A percentile compares a stretch with the other conserved stretches of the same genome.
phyloP scores from a whole-genome alignment of 2,329 filamentous ascomycete species.

The Penicillium thymicola region DNA sequence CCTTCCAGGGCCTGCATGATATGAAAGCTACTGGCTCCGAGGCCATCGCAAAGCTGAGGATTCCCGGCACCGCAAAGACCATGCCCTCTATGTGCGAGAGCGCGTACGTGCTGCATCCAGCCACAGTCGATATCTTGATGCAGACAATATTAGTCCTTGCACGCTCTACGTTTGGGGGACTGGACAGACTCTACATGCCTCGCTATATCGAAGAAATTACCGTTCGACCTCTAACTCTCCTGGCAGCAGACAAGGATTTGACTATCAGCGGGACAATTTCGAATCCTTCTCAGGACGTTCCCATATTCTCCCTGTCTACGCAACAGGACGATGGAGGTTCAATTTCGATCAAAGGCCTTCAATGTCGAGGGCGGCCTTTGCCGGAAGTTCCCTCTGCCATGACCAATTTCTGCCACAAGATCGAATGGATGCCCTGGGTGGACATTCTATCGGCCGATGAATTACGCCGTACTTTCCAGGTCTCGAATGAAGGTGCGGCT shows the following conservation, averaged over 20 bases:
- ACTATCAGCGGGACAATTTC: not conserved
- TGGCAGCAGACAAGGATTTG: not conserved
- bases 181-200: not conserved
- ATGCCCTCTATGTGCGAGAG: not conserved
- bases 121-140: not conserved
- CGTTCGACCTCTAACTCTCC: not conserved
- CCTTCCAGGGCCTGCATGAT: not conserved
- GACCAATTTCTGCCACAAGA: not conserved
- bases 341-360: not conserved
- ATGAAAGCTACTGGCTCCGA: not conserved
- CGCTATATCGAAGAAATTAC: not conserved
- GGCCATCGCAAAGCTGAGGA: not conserved
- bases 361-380: not conserved
- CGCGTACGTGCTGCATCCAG: not conserved
- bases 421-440: not conserved
- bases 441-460: not conserved
- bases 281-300: not conserved
- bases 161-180: not conserved
- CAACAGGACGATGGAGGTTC: not conserved
- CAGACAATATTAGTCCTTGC: not conserved
- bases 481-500: not conserved
- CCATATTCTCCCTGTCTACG: not conserved
- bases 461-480: not conserved
- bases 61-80: not conserved
- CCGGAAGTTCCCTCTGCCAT: not conserved